Evolutionary conservation across 768 basidiomycete genomes (phyloP), one percentile per base, ranked within the genome.

Genomic region (Calocybe gangraenosa): DNA sequence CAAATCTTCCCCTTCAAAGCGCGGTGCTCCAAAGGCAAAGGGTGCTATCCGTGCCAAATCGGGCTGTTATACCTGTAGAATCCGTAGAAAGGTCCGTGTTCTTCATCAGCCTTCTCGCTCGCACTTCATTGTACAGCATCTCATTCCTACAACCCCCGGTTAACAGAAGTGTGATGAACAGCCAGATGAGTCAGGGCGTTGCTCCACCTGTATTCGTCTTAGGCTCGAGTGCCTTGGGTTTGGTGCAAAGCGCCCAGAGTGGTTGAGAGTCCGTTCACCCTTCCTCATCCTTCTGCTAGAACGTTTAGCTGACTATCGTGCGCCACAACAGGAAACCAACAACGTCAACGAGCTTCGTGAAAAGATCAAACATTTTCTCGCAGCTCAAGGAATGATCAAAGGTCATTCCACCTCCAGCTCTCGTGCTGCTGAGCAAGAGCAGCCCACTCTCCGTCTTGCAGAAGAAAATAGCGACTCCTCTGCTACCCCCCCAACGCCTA

Each of bases 1-100:
- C 2, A 76, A 73, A 60, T 64, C 68, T 15, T 59, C 63, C 28
- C 30, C 66, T 47, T 70, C 71, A 64, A 75, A 70, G 53, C 45
- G 60, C 62, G 78, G 78, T 56, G 70, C 76, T 61, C 75, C 81
- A 51, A 89, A 89, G 63, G 74, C 79, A 50, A 91, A 89, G 73
- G 87, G 84, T 61, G 82, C 85, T 44, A 78, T 84, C 21, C 82
- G 88, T 60, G 88, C 87, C 44, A 91, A 91, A 76, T 85, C 86
- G 42, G 88, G 89, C 53, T 92, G 89, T 63, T 91, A 89, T 68
- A 91, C 88, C 46, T 91, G 88, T 70, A 78, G 88, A 58, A 87
- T 91, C 32, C 79, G 89, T 54, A 75, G 88, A 57, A 90, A 91
- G 85, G 88, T 87, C 48, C 49, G 42, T 48, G 51, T 48, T 52